Conservation (phyloP, 352 stramenopile genomes). For the Pythium periplocum region DNA sequence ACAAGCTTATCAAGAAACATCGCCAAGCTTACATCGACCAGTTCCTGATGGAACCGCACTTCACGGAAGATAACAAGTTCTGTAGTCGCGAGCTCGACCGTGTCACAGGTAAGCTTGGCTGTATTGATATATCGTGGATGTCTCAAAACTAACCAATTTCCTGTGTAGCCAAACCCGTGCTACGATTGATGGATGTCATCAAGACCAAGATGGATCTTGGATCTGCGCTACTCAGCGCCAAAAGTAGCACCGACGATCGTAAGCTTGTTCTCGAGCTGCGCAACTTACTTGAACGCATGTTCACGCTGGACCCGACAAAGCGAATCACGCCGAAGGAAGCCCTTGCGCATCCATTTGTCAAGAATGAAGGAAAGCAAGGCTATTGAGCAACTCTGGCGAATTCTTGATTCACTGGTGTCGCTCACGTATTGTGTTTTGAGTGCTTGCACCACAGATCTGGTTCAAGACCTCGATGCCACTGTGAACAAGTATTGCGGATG, state of each 20-base stretch:
- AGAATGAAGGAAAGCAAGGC: slow-evolving; percentile 18
- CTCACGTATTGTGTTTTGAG: slow-evolving; percentile 1
- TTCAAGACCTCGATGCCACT: slow-evolving; percentile 1
- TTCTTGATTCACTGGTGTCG: slow-evolving; percentile 5
- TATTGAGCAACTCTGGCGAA: slow-evolving; percentile 1
- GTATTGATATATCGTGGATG: background rate
- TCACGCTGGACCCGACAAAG: slow-evolving; percentile 53
- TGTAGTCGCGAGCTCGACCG: slow-evolving; percentile 77
- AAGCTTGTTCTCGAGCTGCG: slow-evolving; percentile 33
- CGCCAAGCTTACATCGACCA: slow-evolving; percentile 72
- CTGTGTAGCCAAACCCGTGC: slow-evolving; percentile 30
- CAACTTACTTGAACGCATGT: slow-evolving; percentile 66
- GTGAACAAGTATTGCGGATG: slow-evolving; percentile 1
- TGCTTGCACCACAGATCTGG: slow-evolving; percentile 1
- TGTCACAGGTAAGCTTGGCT: slow-evolving; percentile 51
- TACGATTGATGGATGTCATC: slow-evolving; percentile 36
- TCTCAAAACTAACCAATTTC: too few relatives aligned
- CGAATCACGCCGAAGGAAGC: slow-evolving; percentile 50
- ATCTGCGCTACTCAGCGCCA: slow-evolving; percentile 25
- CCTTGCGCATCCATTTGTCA: slow-evolving; percentile 57
- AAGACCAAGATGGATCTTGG: slow-evolving; percentile 38
- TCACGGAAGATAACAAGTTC: slow-evolving; percentile 84
- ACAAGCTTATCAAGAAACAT: slow-evolving; percentile 84
- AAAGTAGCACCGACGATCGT: slow-evolving; percentile 35
- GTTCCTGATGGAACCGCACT: slow-evolving; percentile 83